Evolutionary conservation across 2,329 filamentous ascomycete species (phyloP).

Genomic region (Colletotrichum limetticola): DNA sequence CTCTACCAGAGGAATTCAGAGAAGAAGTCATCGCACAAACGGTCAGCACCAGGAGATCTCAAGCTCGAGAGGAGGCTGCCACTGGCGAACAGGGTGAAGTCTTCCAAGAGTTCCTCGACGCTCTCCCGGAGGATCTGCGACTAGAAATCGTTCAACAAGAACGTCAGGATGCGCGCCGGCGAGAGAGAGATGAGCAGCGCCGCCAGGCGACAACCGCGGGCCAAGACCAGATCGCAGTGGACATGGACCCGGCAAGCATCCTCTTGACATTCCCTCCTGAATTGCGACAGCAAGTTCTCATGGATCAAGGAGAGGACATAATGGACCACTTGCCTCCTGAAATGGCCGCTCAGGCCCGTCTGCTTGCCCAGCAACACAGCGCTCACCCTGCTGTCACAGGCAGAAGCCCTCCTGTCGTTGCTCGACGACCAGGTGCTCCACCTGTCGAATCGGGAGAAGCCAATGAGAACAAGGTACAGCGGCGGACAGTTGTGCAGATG

Average conservation of each 20-base stretch:
- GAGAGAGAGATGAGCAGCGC: constrained; percentile 84
- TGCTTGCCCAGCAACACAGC: constrained; percentile 40
- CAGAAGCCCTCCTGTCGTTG: constrained; percentile 42
- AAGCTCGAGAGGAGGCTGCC: constrained; percentile 74
- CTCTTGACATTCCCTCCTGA: constrained; percentile 88
- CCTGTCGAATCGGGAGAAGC: constrained; percentile 50
- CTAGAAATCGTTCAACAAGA: constrained; percentile 93
- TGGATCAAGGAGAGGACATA: constrained; percentile 91
- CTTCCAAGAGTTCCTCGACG: constrained; percentile 93
- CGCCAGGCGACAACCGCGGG: constrained; percentile 70
- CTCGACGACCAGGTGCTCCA: constrained; percentile 28
- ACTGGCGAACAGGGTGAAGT: constrained; percentile 85
- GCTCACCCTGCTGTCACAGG: constrained; percentile 44
- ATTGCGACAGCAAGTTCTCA: constrained; percentile 85
- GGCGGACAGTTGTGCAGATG: constrained; percentile 92
- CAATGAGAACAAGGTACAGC: constrained; percentile 72
- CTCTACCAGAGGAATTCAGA: constrained; percentile 95
- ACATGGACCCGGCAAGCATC: constrained; percentile 95
- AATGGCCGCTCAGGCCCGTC: constrained; percentile 84
- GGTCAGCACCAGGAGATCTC: constrained; percentile 82
- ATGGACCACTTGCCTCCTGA: constrained; percentile 86
- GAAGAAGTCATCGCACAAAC: constrained; percentile 97
- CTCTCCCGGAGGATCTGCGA: constrained; percentile 88
- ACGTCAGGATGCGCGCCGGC: constrained; percentile 85
- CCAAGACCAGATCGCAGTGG: constrained; percentile 63